A percentile compares a stretch with the other conserved stretches of the same genome.
Conservation (phyloP, 208 protist species). For the Trichomonas gallinae region DNA sequence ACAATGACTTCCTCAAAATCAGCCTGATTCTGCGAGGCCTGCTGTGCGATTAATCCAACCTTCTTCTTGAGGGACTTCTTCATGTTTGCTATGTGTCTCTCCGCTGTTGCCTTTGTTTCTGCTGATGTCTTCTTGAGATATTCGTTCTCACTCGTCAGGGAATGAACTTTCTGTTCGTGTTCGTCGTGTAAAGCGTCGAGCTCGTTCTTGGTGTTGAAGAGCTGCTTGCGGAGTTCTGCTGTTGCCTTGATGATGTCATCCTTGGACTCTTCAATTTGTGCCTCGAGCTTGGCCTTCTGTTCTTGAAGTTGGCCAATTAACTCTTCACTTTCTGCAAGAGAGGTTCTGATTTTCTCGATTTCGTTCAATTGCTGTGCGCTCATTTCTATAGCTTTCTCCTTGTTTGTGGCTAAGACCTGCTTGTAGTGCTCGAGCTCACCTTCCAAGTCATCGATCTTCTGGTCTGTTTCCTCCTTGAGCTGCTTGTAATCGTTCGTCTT, state of each 20-base stretch:
- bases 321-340: background rate
- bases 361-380: background rate
- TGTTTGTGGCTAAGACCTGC: background rate
- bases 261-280: background rate
- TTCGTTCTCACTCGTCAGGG: background rate
- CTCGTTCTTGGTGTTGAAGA: background rate
- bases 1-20: background rate
- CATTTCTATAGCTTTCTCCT: background rate
- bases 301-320: background rate
- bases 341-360: background rate
- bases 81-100: background rate
- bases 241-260: background rate
- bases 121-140: background rate
- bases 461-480: background rate
- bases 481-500: background rate
- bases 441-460: background rate
- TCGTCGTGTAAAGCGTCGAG: background rate
- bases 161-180: background rate
- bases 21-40: background rate
- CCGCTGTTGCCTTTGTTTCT: background rate
- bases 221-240: background rate
- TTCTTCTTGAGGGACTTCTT: background rate
- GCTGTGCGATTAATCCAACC: background rate
- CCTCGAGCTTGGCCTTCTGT: background rate
- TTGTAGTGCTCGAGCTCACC: background rate